Base-by-base conservation (phyloP, 2,329 filamentous ascomycete species). In the Calonectria pseudoturangicola region DNA sequence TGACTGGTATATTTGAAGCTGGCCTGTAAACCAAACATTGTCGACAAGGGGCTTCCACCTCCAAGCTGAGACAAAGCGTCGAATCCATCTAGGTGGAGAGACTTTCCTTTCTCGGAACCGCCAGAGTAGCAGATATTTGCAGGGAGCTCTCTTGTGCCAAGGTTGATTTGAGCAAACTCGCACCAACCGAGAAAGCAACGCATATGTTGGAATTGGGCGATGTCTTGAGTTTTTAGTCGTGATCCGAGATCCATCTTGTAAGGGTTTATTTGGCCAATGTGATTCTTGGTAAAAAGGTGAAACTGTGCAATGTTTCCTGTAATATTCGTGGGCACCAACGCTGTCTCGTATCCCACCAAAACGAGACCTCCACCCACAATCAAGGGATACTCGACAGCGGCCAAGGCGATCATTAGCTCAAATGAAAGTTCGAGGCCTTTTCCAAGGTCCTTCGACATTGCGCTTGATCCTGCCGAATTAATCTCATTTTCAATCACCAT, bases 111-210 rank as follows among this genome's bases (percentile, higher is more conserved):
- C 9, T 62, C 56, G 2, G 10, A 10, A 2, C 56, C 56, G 6
- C 56, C 56, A 18, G 56, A 62, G 56, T 62, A 62, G 21, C 16
- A 16, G 9, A 62, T n/a, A n/a, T 43, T 41, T 28, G 56, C 36
- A 12, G 33, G 13, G 12, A 62, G 39, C 4, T 36, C 13, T 28
- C 6, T 41, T 18, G 62, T 50, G 1, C 62, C 62, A 5, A 64
- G 43, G 18, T 64, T 64, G 10, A 64, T 48, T 27, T 50, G 62
- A 4, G 27, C 62, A 45, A 36, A 48, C 27, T 50, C 41, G 12
- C 62, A 64, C 62, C 62, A 64, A 8, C 62, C 62, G 6, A 64
- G 43, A 33, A 64, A 64, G 28, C 62, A 64, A 3, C 62, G 62
- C 28, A 18, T 21, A 10, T 25, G 27, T 9, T 48, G 41, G 21